Evolutionary conservation across 345 rosid genomes (phyloP).

Genomic region (Euphorbia peplus): DNA sequence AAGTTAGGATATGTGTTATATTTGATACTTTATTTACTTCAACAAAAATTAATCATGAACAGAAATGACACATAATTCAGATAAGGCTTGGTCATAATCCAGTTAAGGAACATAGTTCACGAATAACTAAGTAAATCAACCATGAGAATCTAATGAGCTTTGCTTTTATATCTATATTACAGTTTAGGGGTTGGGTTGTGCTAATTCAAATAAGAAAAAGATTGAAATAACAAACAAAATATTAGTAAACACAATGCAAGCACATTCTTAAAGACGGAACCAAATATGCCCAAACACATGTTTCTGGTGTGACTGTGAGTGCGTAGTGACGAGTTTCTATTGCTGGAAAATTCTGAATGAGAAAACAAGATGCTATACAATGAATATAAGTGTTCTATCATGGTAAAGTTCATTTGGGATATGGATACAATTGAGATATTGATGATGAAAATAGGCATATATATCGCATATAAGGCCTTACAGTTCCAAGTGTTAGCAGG

Average conservation of each 20-base stretch:
- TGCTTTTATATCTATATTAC: neutral
- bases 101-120: neutral
- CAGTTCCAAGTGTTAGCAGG: slow-evolving; percentile 96
- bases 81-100: neutral
- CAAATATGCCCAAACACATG: neutral
- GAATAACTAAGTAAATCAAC: slow-evolving; percentile 3
- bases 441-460: slow-evolving; percentile 10
- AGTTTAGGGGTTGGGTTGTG: neutral
- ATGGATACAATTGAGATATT: slow-evolving; percentile 1
- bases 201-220: neutral
- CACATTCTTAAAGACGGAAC: neutral
- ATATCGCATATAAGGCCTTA: slow-evolving; percentile 38
- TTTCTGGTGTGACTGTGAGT: neutral
- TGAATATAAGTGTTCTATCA: neutral
- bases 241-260: neutral
- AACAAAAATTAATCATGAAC: neutral
- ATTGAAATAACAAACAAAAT: neutral
- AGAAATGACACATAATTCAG: neutral
- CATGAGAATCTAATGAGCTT: neutral
- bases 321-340: neutral
- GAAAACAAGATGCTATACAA: neutral
- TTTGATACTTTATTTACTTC: neutral
- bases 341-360: slow-evolving; percentile 6
- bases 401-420: neutral
- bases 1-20: neutral